These are phyloP conservation scores for Tulasnella sp. DNA, from an alignment of 768 basidiomycete species.

Conservation along the genomic window DNA sequence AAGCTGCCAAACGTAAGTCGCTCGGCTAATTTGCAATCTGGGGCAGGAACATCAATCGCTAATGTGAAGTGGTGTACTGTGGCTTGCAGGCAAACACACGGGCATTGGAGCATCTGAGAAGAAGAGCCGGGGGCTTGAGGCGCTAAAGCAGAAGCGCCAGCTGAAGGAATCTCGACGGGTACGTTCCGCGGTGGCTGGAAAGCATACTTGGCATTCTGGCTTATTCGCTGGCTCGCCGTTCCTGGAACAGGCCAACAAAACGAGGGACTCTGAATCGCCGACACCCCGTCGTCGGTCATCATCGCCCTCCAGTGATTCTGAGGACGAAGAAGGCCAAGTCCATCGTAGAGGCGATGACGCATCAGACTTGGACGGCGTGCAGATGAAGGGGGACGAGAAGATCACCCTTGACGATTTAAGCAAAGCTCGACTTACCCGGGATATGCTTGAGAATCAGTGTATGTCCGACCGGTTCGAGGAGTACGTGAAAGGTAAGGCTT, in stretches of 20 bases:
- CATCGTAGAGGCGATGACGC: slow-evolving; percentile 58
- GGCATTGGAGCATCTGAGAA: slow-evolving; percentile 76
- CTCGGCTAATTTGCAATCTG: background rate
- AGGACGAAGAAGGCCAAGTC: slow-evolving; percentile 44
- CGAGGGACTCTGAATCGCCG: slow-evolving; percentile 65
- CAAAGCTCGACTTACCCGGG: slow-evolving; percentile 65
- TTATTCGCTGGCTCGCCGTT: slow-evolving; percentile 28
- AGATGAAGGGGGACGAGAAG: slow-evolving; percentile 47
- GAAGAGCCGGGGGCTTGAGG: slow-evolving; percentile 76
- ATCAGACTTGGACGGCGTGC: slow-evolving; percentile 64
- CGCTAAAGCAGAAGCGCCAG: slow-evolving; percentile 82
- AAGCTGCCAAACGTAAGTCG: slow-evolving; percentile 75
- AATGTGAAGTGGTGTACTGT: background rate
- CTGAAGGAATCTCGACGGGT: slow-evolving; percentile 80
- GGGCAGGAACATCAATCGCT: background rate
- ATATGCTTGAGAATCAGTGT: slow-evolving; percentile 69
- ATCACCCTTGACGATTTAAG: slow-evolving; percentile 62
- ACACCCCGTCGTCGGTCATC: slow-evolving; percentile 64
- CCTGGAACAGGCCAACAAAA: slow-evolving; percentile 45
- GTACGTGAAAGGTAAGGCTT: slow-evolving; percentile 66
- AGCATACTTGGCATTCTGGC: background rate
- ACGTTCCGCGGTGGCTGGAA: slow-evolving; percentile 41
- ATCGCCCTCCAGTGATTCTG: slow-evolving; percentile 44
- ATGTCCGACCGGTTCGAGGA: slow-evolving; percentile 85
- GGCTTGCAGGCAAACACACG: slow-evolving; percentile 67